These are phyloP conservation scores for Cutaneotrichosporon cutaneum DNA, from an alignment of 1,284 basidiomycete genomes.

Conservation along the genomic window DNA sequence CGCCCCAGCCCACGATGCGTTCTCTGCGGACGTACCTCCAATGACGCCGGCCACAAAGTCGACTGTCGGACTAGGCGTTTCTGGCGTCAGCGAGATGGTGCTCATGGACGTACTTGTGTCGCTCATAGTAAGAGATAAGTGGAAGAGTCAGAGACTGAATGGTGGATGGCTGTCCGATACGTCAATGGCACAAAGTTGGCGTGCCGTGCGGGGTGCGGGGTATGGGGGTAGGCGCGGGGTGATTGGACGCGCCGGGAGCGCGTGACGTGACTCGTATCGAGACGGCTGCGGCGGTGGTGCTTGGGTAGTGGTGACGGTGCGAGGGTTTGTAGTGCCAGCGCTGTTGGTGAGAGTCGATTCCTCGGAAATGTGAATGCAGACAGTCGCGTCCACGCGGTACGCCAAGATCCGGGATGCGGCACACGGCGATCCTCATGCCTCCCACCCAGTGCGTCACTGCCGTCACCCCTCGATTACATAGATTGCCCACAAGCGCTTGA, in stretches of 20 bases:
- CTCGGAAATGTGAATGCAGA: background rate
- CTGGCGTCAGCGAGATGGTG: conserved; percentile 3
- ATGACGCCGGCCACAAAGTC: conserved; percentile 51
- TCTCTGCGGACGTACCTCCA: conserved; percentile 35
- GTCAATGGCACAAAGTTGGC: background rate
- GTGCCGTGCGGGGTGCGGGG: background rate
- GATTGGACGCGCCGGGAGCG: background rate
- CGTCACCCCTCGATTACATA: background rate
- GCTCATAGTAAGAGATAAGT: too few relatives aligned
- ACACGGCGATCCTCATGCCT: background rate
- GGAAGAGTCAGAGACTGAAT: background rate
- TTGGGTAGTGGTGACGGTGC: too few relatives aligned
- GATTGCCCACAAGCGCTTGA: too few relatives aligned
- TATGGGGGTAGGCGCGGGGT: background rate
- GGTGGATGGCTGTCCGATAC: background rate
- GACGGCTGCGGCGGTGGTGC: background rate
- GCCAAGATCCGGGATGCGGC: background rate
- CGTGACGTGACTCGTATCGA: background rate
- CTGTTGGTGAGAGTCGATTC: background rate
- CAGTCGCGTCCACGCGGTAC: background rate
- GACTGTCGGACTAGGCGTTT: conserved; percentile 28
- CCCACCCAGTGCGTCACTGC: background rate
- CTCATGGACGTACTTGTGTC: background rate
- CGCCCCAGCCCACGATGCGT: too few relatives aligned
- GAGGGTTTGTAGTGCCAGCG: too few relatives aligned